phyloP scores from a whole-genome alignment of 805 yeast genomes.

The Cyberlindnera samutprakarnensis region DNA sequence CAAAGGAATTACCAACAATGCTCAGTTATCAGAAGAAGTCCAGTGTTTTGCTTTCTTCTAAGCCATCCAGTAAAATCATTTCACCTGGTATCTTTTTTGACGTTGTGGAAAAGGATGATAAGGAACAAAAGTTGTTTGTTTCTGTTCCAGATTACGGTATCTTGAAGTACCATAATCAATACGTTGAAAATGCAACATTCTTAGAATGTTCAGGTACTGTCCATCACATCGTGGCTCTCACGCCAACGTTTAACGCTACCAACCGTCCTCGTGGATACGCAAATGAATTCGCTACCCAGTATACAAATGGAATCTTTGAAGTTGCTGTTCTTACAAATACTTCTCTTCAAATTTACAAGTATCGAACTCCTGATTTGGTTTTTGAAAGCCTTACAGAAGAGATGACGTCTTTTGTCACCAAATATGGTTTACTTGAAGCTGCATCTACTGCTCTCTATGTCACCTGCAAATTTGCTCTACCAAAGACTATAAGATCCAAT shows the following conservation, averaged over 20 bases:
- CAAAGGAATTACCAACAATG: conserved; percentile 23
- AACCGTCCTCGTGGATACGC: conserved; percentile 75
- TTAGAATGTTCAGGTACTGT: conserved; percentile 53
- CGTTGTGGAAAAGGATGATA: conserved; percentile 33
- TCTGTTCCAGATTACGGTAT: conserved; percentile 83
- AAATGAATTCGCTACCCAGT: conserved; percentile 83
- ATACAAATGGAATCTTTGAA: conserved; percentile 54
- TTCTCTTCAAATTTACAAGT: conserved; percentile 70
- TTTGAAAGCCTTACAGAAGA: conserved; percentile 65
- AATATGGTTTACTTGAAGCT: conserved; percentile 83
- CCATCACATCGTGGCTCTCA: conserved; percentile 65
- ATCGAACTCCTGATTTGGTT: conserved; percentile 73
- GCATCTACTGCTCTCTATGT: conserved; percentile 83
- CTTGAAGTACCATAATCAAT: conserved; percentile 60
- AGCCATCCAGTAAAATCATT: conserved; percentile 51
- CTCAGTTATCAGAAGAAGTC: conserved; percentile 49
- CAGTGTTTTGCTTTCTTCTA: conserved; percentile 46
- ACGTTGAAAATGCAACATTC: conserved; percentile 77
- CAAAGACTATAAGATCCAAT: conserved; percentile 39
- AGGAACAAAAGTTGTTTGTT: conserved; percentile 50
- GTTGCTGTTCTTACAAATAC: conserved; percentile 78
- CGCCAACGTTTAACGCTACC: conserved; percentile 66
- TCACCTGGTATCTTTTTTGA: conserved; percentile 86
- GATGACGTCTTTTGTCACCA: conserved; percentile 59
- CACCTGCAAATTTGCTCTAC: conserved; percentile 64